Evolutionary conservation across 2,329 filamentous ascomycete species (phyloP).

Genomic region (Herpomyces periplanetae): DNA sequence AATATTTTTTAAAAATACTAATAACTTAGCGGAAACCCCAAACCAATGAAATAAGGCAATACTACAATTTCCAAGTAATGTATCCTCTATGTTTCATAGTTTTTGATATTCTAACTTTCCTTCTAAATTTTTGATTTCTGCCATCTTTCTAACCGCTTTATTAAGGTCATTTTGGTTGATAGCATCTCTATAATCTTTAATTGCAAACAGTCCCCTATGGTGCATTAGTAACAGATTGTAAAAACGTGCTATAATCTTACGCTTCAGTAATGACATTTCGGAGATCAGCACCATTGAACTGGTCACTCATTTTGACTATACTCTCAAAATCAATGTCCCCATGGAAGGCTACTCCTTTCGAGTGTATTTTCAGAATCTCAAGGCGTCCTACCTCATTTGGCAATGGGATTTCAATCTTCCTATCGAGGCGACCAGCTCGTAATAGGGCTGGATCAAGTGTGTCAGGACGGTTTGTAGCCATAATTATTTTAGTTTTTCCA

Average conservation of each 20-base stretch:
- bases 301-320: slow-evolving; percentile 98
- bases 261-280: slow-evolving; percentile 93
- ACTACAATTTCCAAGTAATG: too few species aligned
- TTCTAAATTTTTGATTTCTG: slow-evolving; percentile 88
- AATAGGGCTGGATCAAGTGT: slow-evolving; percentile 75
- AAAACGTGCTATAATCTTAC: slow-evolving; percentile 16
- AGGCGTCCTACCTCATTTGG: slow-evolving; percentile 85
- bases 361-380: slow-evolving; percentile 94
- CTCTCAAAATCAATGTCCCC: slow-evolving; percentile 96
- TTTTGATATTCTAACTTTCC: slow-evolving; percentile 95
- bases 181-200: slow-evolving; percentile 84
- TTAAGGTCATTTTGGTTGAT: slow-evolving; percentile 98
- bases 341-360: slow-evolving; percentile 44
- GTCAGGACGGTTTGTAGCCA: slow-evolving; percentile 92
- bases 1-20: too few species aligned
- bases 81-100: too few species aligned
- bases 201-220: slow-evolving; percentile 53
- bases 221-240: slow-evolving; percentile 5
- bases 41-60: too few species aligned
- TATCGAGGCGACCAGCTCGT: slow-evolving; percentile 62
- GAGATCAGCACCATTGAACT: slow-evolving; percentile 82
- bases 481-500: slow-evolving; percentile 98
- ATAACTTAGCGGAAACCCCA: too few species aligned
- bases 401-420: slow-evolving; percentile 88
- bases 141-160: slow-evolving; percentile 88